phyloP scores from a whole-genome alignment of 108 stramenopile genomes.

The Mayamaea pseudoterrestris region DNA sequence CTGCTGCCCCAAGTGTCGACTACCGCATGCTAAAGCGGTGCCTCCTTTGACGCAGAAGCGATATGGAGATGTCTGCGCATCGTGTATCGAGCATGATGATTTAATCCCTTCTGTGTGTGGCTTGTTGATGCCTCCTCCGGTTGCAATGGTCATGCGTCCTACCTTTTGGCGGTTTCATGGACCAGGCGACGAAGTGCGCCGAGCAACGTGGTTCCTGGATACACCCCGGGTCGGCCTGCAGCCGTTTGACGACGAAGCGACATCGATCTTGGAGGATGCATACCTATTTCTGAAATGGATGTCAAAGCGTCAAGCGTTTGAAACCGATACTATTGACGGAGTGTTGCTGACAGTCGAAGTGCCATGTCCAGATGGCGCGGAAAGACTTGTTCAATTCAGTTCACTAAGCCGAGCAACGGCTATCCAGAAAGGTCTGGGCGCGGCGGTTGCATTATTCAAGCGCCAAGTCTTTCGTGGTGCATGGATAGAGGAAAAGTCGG shows the following conservation, averaged over 20 bases:
- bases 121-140: slow-evolving; percentile 20
- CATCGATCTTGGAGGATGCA: slow-evolving; percentile 49
- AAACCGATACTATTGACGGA: not conserved
- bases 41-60: not conserved
- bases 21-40: not conserved
- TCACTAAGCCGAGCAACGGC: slow-evolving; percentile 39
- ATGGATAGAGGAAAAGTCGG: not conserved
- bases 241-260: slow-evolving; percentile 41
- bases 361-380: slow-evolving; percentile 31
- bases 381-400: slow-evolving; percentile 50
- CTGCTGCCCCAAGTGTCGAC: slow-evolving; percentile 32
- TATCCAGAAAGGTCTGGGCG: slow-evolving; percentile 41
- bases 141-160: slow-evolving; percentile 30
- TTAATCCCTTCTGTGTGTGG: slow-evolving; percentile 5
- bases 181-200: slow-evolving; percentile 35
- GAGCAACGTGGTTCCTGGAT: slow-evolving; percentile 49
- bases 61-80: slow-evolving; percentile 14
- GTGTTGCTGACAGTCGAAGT: slow-evolving; percentile 32
- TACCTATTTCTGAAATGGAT: slow-evolving; percentile 56
- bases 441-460: slow-evolving; percentile 49
- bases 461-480: slow-evolving; percentile 53
- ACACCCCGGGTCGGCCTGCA: slow-evolving; percentile 47
- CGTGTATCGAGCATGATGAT: slow-evolving; percentile 5
- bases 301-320: slow-evolving; percentile 1
- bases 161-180: slow-evolving; percentile 63